phyloP scores from a whole-genome alignment of 441 rosid species.

The Adansonia rubrostipa region DNA sequence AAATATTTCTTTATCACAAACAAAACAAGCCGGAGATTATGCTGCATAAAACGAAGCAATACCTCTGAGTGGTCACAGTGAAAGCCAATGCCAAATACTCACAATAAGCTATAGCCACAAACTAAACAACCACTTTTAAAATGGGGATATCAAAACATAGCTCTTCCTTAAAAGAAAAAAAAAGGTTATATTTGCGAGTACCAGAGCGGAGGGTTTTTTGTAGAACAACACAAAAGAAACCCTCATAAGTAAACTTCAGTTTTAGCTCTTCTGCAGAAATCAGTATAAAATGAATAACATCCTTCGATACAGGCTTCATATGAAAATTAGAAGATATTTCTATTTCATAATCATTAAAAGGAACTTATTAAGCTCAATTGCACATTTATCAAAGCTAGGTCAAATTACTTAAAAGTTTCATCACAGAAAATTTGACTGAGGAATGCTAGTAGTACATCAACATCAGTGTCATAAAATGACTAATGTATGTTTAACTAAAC shows the following conservation, averaged over 20 bases:
- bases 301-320: not conserved
- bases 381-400: not conserved
- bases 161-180: not conserved
- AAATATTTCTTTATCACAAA: constrained; percentile 85
- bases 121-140: not conserved
- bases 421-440: not conserved
- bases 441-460: not conserved
- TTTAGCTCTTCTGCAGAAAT: not conserved
- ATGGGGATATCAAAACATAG: not conserved
- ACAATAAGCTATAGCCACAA: not conserved
- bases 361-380: not conserved
- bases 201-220: not conserved
- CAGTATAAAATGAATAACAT: not conserved
- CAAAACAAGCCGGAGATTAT: constrained; percentile 88
- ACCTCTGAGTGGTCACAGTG: not conserved
- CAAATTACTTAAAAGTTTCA: not conserved
- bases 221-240: not conserved
- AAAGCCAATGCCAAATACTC: not conserved
- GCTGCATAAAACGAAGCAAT: constrained; percentile 55
- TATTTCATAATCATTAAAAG: not conserved
- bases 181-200: not conserved
- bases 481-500: not conserved
- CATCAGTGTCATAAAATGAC: not conserved
- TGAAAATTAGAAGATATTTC: not conserved
- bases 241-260: not conserved